Percentiles rank a stretch among this genome's conserved stretches.
These are phyloP conservation scores for Phytophthora sp. DNA, from an alignment of 352 stramenopile species.

Conservation along the genomic window DNA sequence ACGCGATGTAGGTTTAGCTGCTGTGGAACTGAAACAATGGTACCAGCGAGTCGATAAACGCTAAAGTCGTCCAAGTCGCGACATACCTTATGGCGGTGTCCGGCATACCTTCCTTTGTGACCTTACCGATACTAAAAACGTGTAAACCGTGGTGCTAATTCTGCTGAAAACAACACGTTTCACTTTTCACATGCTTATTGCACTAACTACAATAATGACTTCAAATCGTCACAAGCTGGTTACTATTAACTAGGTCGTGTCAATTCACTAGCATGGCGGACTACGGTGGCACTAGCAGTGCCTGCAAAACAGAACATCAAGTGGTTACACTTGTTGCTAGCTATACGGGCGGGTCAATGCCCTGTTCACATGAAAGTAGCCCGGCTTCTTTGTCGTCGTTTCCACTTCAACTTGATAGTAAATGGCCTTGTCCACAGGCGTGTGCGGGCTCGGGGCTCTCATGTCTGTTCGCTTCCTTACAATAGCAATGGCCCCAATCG, in stretches of 20 bases:
- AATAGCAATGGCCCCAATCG: conserved; percentile 8
- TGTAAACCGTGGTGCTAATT: too few relatives aligned
- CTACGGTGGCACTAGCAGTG: not conserved
- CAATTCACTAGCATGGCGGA: not conserved
- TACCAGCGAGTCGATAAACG: too few relatives aligned
- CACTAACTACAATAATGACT: too few relatives aligned
- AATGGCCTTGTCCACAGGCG: conserved; percentile 20
- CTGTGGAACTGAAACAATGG: too few relatives aligned
- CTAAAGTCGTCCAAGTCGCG: too few relatives aligned
- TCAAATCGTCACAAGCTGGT: not conserved
- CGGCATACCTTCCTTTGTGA: too few relatives aligned
- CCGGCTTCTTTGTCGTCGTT: conserved; percentile 3
- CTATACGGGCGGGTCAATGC: conserved; percentile 11
- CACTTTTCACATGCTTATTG: too few relatives aligned
- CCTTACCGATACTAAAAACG: too few relatives aligned
- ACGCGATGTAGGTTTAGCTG: too few relatives aligned
- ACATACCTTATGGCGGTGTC: too few relatives aligned
- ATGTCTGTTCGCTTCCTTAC: conserved; percentile 11
- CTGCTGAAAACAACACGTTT: too few relatives aligned
- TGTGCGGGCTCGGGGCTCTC: conserved; percentile 9
- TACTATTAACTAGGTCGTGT: not conserved
- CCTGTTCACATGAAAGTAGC: conserved; percentile 19
- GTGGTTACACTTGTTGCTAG: not conserved
- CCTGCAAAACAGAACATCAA: not conserved
- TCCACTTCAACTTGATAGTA: conserved; percentile 25